These are phyloP conservation scores for Lentinula sp. DNA, from an alignment of 768 basidiomycete species.

Conservation along the genomic window DNA sequence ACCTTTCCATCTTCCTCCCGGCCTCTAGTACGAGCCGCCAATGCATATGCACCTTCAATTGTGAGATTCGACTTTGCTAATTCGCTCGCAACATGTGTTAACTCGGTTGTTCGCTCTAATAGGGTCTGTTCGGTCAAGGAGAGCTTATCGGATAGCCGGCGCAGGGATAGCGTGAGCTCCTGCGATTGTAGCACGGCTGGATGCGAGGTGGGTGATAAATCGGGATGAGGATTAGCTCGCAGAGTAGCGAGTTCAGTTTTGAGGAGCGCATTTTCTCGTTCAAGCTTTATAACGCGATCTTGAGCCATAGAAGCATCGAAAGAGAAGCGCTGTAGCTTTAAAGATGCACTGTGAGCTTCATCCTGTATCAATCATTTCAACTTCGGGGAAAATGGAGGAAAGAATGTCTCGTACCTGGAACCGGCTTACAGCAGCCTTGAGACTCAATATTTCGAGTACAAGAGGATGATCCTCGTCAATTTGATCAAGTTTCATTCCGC, in stretches of 20 bases:
- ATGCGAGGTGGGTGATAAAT: constrained; percentile 19
- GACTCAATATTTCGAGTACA: constrained; percentile 36
- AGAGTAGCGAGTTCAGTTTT: constrained; percentile 50
- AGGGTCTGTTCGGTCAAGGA: constrained; percentile 53
- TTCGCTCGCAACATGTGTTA: constrained; percentile 38
- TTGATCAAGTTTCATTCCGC: constrained; percentile 14
- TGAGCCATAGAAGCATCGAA: constrained; percentile 45
- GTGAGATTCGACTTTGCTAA: constrained; percentile 32
- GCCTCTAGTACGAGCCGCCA: constrained; percentile 46
- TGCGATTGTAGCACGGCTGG: constrained; percentile 27
- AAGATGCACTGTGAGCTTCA: constrained; percentile 59
- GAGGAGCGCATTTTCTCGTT: constrained; percentile 54
- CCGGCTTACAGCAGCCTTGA: constrained; percentile 37
- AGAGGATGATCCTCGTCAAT: constrained; percentile 36
- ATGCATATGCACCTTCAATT: constrained; percentile 47
- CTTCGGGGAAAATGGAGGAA: not conserved
- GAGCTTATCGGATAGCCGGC: constrained; percentile 65
- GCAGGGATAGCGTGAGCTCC: constrained; percentile 63
- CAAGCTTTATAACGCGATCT: constrained; percentile 41
- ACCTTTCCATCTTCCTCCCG: constrained; percentile 47
- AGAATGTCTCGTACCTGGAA: constrained; percentile 36
- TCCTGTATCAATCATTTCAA: constrained; percentile 36
- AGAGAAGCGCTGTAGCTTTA: constrained; percentile 61
- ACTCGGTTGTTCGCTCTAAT: constrained; percentile 39
- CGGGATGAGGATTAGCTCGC: constrained; percentile 44